Percentiles rank a stretch among this genome's conserved stretches.
Conservation (phyloP, 768 basidiomycete species). For the Suillus lakei region DNA sequence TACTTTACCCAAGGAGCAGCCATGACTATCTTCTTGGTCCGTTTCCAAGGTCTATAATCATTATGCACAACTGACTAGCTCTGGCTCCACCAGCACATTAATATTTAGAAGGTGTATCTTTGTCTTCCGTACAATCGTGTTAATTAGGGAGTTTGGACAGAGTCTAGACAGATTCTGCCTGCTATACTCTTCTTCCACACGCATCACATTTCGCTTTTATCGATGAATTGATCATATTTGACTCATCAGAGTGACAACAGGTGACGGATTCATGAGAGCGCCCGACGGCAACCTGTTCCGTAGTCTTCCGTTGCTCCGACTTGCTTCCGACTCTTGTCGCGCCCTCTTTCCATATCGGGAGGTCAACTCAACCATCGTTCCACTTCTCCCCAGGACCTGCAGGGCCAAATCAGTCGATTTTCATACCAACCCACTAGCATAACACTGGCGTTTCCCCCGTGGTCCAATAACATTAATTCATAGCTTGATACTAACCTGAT, state of each 20-base stretch:
- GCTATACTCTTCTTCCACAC: not conserved
- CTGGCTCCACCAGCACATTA: not conserved
- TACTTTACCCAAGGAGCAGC: not conserved
- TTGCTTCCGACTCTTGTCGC: not conserved
- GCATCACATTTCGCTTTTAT: not conserved
- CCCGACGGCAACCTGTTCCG: slow-evolving; percentile 1
- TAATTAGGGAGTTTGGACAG: not conserved
- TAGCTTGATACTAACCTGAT: not conserved
- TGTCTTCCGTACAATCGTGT: not conserved
- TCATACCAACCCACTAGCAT: slow-evolving; percentile 4
- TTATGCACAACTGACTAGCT: slow-evolving; percentile 5
- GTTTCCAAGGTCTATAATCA: slow-evolving; percentile 3
- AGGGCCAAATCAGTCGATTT: slow-evolving; percentile 11
- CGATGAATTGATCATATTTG: not conserved
- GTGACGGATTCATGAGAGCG: not conserved
- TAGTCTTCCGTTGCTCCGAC: not conserved
- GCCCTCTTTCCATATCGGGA: not conserved
- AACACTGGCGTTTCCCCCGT: not conserved
- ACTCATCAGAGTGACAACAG: not conserved
- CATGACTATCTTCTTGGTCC: not conserved
- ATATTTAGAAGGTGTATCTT: not conserved
- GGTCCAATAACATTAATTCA: slow-evolving; percentile 11
- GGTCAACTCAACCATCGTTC: not conserved
- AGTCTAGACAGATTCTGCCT: not conserved
- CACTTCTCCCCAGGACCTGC: slow-evolving; percentile 3